Percentiles rank a stretch among this genome's conserved stretches.
Evolutionary conservation across 306 rosid genomes (phyloP).

Genomic region (Geum urbanum): DNA sequence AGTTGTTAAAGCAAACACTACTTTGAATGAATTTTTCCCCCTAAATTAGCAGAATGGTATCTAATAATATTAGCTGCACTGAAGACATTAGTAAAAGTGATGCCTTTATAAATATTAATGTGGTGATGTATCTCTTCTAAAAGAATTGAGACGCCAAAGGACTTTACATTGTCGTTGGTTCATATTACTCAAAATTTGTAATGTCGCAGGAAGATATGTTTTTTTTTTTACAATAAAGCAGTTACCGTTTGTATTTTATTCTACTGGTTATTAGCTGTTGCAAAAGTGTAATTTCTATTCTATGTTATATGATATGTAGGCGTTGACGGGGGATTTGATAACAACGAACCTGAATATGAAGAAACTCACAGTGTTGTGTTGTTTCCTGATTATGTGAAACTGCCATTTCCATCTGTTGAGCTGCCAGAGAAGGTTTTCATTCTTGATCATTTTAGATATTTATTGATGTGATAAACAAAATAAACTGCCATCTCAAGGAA

Average conservation of each 20-base stretch:
- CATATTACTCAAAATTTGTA: background rate
- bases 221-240: constrained; percentile 2
- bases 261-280: constrained; percentile 7
- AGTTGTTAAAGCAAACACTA: no score
- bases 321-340: constrained; percentile 87
- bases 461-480: background rate
- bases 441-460: background rate
- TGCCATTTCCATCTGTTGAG: constrained; percentile 94
- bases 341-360: constrained; percentile 68
- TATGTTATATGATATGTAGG: constrained; percentile 42
- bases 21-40: no score
- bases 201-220: constrained; percentile 15
- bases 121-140: no score
- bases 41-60: no score
- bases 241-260: background rate
- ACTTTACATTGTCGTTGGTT: no score
- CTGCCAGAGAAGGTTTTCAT: constrained; percentile 83
- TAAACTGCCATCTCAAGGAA: background rate
- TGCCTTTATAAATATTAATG: no score
- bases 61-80: no score
- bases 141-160: no score
- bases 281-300: constrained; percentile 8
- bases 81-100: no score
- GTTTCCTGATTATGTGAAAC: constrained; percentile 70
- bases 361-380: constrained; percentile 62